Evolutionary conservation across 495 filamentous ascomycete genomes (phyloP), one percentile per base, ranked within the genome.

Genomic region (Neurospora sp.): DNA sequence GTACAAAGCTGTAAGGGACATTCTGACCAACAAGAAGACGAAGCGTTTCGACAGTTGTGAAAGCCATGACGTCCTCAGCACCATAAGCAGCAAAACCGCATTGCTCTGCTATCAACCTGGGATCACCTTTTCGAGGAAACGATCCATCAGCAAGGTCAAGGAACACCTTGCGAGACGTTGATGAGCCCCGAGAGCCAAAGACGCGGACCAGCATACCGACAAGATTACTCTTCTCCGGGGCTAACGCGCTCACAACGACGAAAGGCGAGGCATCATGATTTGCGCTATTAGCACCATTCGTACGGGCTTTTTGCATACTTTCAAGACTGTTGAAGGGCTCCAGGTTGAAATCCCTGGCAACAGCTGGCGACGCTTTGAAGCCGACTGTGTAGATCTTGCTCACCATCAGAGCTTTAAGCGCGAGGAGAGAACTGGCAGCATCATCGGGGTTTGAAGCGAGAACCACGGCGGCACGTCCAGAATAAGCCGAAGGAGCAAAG

Each of bases 1-100:
- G 81, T 42, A 94, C 92, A 83, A 96, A 96, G 81, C 93, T 93
- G 83, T 93, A 94, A 36, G 91, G 91, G 42, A 96, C 92, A 79
- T 94, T 94, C 84, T 94, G 90, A 19, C 93, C 92, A 10, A 94
- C 92, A 10, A 96, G 84, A 74, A 94, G 76, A 66, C 92, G 84
- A 11, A 94, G 81, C 40, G 91, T 94, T 81, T 94, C 91, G 19
- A 93, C 92, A 24, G 91, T 94, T 13, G 92, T 93, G 83, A 92
- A 94, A 0, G 92, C 92, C 77, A 88, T 90, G 38, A 93, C 91
- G 77, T 94, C 92, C 34, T 90, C 90, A 40, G 90, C 88, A 3
- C 91, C 91, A 81, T 94, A 94, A 11, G 91, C 90, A 42, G 90
- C 92, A 86, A 92, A 94, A 5, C 92, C 92, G 69, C 87, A 87